phyloP scores from a whole-genome alignment of 768 basidiomycete species.

The Trametes cubensis region DNA sequence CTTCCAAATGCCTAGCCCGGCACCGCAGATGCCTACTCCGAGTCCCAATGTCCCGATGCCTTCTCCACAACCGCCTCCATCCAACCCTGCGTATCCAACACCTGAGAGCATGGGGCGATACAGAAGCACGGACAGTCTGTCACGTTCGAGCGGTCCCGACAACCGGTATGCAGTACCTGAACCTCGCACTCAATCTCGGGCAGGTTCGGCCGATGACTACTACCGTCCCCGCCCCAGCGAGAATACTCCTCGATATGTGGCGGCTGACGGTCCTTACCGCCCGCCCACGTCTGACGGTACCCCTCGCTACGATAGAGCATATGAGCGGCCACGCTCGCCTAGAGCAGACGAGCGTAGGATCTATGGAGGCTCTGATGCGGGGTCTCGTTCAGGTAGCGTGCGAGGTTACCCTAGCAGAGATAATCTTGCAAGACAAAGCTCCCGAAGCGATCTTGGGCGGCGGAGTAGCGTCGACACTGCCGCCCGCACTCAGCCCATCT shows the following conservation, averaged over 20 bases:
- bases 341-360: constrained; percentile 7
- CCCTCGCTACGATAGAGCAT: constrained; percentile 6
- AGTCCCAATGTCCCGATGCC: constrained; percentile 3
- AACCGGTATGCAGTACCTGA: neutral
- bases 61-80: constrained; percentile 19
- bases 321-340: constrained; percentile 7
- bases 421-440: constrained; percentile 6
- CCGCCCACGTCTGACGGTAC: neutral
- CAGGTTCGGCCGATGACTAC: constrained; percentile 4
- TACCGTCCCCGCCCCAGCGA: neutral
- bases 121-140: constrained; percentile 10
- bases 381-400: constrained; percentile 11
- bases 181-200: constrained; percentile 2
- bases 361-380: neutral
- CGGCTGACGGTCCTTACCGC: neutral
- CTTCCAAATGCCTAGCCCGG: constrained; percentile 21
- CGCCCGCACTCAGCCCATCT: constrained; percentile 18
- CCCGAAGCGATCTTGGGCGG: constrained; percentile 10
- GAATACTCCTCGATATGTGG: neutral
- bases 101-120: constrained; percentile 10
- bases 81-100: constrained; percentile 13
- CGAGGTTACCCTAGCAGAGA: constrained; percentile 9
- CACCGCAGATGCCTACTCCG: constrained; percentile 18
- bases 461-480: neutral
- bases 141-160: neutral